Conservation (phyloP, 1,284 basidiomycete species). For the Ceratobasidium sp. region DNA sequence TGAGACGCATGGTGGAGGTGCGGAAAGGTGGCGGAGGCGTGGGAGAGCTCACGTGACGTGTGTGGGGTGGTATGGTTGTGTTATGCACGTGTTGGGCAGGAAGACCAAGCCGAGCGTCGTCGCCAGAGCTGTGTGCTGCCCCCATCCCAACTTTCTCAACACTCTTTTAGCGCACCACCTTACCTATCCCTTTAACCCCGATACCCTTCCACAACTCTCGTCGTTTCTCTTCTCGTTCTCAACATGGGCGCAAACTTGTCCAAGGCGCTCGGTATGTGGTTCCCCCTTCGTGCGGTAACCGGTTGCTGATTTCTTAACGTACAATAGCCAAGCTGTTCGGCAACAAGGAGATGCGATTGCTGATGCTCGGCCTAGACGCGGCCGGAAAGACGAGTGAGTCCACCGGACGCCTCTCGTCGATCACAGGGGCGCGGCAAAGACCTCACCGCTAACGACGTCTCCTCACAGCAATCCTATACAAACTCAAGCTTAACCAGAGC, state of each 20-base stretch:
- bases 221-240: not conserved
- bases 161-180: conserved; percentile 24
- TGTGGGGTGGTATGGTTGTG: conserved; percentile 16
- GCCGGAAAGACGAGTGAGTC: conserved; percentile 90
- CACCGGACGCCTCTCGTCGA: conserved; percentile 48
- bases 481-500: conserved; percentile 98
- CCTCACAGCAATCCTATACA: conserved; percentile 97
- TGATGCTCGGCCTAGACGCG: conserved; percentile 92
- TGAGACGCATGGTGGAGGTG: conserved; percentile 70
- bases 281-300: not conserved
- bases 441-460: conserved; percentile 10
- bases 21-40: not conserved
- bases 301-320: conserved; percentile 7
- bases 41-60: conserved; percentile 22
- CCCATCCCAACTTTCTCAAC: conserved; percentile 37
- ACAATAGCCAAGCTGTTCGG: conserved; percentile 67
- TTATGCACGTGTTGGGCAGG: conserved; percentile 39
- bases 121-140: not conserved
- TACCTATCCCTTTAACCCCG: not conserved
- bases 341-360: conserved; percentile 74
- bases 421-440: conserved; percentile 2
- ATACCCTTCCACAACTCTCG: not conserved
- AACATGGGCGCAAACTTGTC: conserved; percentile 63
- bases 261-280: conserved; percentile 56
- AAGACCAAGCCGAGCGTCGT: not conserved